A percentile compares a stretch with the other conserved stretches of the same genome.
Conservation (phyloP, 2,329 filamentous ascomycete genomes). For the Exophiala aquamarina region DNA sequence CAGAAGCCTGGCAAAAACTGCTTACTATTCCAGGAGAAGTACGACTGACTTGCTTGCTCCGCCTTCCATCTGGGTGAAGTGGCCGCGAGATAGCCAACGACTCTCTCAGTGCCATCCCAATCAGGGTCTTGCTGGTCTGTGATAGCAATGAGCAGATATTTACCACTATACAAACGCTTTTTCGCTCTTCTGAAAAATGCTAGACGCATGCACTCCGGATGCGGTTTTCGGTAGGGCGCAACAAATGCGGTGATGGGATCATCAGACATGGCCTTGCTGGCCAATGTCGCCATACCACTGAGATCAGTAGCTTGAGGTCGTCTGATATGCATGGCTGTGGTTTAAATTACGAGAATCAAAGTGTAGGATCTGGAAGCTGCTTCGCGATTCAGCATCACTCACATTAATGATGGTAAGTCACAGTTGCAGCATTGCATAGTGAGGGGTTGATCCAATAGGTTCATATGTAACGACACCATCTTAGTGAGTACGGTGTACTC, state of each 20-base stretch:
- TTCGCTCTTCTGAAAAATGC: constrained; percentile 20
- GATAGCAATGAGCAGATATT: constrained; percentile 21
- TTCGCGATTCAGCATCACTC: no score
- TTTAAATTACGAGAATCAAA: no score
- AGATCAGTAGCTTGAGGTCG: constrained; percentile 19
- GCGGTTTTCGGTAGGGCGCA: constrained; percentile 19
- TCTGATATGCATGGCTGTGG: constrained; percentile 23
- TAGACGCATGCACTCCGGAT: constrained; percentile 22
- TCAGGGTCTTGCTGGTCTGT: constrained; percentile 17
- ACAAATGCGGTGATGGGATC: constrained; percentile 24
- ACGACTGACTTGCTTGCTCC: neutral
- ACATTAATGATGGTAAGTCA: no score
- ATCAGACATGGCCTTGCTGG: constrained; percentile 22
- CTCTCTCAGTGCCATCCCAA: constrained; percentile 19
- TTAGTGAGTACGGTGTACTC: no score
- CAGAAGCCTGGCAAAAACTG: neutral
- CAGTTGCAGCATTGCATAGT: neutral
- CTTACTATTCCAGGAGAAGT: constrained; percentile 18
- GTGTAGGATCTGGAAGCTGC: no score
- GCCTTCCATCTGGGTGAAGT: constrained; percentile 2
- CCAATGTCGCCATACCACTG: constrained; percentile 18
- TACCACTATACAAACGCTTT: constrained; percentile 20
- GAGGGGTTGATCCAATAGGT: neutral
- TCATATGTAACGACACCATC: no score
- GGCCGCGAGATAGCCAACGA: constrained; percentile 24